phyloP scores from a whole-genome alignment of 2,329 filamentous ascomycete genomes.

The Colletotrichum lupini region DNA sequence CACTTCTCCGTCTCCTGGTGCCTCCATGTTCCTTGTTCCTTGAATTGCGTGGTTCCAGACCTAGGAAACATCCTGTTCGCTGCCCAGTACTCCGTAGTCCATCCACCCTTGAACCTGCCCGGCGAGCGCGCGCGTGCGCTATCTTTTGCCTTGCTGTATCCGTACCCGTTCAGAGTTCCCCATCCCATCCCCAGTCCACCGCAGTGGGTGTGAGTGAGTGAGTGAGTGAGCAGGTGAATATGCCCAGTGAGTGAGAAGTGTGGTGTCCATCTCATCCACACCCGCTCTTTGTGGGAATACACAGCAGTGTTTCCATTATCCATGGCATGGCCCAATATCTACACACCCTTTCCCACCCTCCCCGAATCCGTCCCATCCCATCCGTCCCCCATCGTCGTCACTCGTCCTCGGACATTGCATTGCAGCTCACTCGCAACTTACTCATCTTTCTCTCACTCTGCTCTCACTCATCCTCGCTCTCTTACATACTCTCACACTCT shows the following conservation, averaged over 20 bases:
- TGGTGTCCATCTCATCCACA: slow-evolving; percentile 6
- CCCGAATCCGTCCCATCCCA: background rate
- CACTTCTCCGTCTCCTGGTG: background rate
- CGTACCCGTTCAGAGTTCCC: background rate
- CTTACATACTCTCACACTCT: background rate
- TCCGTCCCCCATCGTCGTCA: background rate
- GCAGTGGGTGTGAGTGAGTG: background rate
- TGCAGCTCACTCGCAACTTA: background rate
- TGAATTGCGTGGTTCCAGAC: background rate
- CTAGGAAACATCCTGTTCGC: background rate
- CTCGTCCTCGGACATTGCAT: background rate
- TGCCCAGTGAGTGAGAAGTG: background rate
- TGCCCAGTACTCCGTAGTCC: background rate
- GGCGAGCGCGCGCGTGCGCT: background rate
- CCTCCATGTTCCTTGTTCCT: background rate
- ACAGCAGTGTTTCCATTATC: background rate
- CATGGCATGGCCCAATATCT: background rate
- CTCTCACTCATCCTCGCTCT: background rate
- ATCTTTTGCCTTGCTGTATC: slow-evolving; percentile 1
- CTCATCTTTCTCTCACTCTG: background rate
- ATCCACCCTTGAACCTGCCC: background rate
- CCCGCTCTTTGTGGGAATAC: background rate
- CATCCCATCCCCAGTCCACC: background rate
- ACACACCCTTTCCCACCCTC: background rate
- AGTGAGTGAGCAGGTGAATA: background rate